Conservation (phyloP, 805 yeast genomes). For the Yamadazyma paraphyllophila region DNA sequence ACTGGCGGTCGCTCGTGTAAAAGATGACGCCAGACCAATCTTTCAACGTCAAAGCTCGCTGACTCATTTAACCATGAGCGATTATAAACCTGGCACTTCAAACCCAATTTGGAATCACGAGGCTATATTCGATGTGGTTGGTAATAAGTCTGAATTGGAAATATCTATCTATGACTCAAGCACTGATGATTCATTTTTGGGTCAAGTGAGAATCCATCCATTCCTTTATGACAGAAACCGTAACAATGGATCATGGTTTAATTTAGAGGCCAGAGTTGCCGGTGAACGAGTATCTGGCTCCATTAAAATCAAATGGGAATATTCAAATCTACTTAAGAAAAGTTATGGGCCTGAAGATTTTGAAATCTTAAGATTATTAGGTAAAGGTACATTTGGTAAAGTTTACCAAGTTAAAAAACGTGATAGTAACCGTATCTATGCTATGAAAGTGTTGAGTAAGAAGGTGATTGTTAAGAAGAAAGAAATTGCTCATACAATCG, state of each 20-base stretch:
- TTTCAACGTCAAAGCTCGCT: conserved; percentile 40
- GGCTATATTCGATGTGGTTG: conserved; percentile 88
- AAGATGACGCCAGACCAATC: conserved; percentile 22
- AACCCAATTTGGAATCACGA: conserved; percentile 92
- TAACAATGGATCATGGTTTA: conserved; percentile 64
- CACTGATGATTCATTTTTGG: conserved; percentile 78
- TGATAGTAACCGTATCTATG: conserved; percentile 88
- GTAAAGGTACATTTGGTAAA: conserved; percentile 97
- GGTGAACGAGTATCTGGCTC: conserved; percentile 80
- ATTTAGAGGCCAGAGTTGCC: conserved; percentile 65
- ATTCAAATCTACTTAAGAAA: conserved; percentile 59
- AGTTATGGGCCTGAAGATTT: conserved; percentile 94
- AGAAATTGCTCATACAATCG: conserved; percentile 97
- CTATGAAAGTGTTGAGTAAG: conserved; percentile 95
- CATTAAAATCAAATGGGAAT: conserved; percentile 72
- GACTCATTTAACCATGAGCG: conserved; percentile 28
- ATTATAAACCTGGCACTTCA: conserved; percentile 25
- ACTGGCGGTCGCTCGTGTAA: conserved; percentile 3
- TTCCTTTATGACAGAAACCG: conserved; percentile 40
- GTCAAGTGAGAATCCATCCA: conserved; percentile 77
- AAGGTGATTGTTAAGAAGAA: conserved; percentile 94
- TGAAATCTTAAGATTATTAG: conserved; percentile 84
- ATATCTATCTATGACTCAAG: conserved; percentile 88
- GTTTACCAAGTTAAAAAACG: conserved; percentile 92
- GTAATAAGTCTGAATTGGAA: conserved; percentile 78